Conservation (phyloP, 2,329 filamentous ascomycete genomes). For the Metarhizium guizhouense region DNA sequence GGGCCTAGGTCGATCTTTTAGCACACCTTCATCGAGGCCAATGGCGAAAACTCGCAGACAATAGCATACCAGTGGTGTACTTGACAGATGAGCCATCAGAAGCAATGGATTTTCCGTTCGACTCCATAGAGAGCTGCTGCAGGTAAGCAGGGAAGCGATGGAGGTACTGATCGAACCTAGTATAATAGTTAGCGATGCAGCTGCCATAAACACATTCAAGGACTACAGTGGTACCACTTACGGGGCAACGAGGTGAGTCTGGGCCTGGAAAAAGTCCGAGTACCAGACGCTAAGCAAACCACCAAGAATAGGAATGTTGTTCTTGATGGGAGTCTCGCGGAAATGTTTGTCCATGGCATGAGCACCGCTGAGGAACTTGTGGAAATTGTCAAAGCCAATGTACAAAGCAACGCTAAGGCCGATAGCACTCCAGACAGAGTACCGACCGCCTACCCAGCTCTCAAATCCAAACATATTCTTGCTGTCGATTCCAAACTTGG, state of each 20-base stretch:
- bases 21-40: too few species aligned
- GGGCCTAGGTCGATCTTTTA: constrained; percentile 39
- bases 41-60: background rate
- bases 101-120: constrained; percentile 95
- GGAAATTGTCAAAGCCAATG: constrained; percentile 96
- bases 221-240: constrained; percentile 36
- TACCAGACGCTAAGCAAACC: constrained; percentile 97
- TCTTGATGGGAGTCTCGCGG: constrained; percentile 75
- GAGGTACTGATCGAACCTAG: constrained; percentile 93
- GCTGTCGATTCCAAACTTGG: constrained; percentile 96
- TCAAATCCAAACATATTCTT: constrained; percentile 99
- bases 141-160: constrained; percentile 98
- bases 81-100: constrained; percentile 83
- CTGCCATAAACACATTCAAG: background rate
- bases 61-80: constrained; percentile 69
- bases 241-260: constrained; percentile 95
- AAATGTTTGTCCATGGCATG: constrained; percentile 99
- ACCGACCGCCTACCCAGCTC: constrained; percentile 96
- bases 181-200: constrained; percentile 4
- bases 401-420: constrained; percentile 90
- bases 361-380: constrained; percentile 87
- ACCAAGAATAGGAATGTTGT: constrained; percentile 91
- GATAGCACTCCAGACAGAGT: constrained; percentile 98
- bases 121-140: constrained; percentile 99
- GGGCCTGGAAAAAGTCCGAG: constrained; percentile 95